These are phyloP conservation scores for Russula virescens DNA, from an alignment of 768 basidiomycete species.

Conservation along the genomic window DNA sequence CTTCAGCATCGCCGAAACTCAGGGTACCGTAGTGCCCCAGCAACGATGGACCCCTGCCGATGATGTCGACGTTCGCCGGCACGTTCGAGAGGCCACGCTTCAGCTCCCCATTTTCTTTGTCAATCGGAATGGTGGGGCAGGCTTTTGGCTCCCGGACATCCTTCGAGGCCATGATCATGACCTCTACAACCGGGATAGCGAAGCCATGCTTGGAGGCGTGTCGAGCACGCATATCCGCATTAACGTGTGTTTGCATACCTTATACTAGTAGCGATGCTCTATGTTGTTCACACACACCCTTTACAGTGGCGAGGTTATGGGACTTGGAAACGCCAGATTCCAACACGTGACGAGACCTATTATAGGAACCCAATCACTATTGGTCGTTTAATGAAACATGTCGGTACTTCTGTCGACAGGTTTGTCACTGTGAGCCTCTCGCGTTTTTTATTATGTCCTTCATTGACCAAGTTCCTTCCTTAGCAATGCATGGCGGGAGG, in stretches of 20 bases:
- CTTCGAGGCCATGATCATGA: slow-evolving; percentile 8
- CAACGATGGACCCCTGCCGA: slow-evolving; percentile 10
- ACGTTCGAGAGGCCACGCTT: background rate
- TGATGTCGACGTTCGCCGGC: slow-evolving; percentile 8
- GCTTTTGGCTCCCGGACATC: slow-evolving; percentile 8
- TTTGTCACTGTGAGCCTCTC: too few relatives aligned
- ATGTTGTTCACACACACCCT: background rate
- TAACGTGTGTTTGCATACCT: background rate
- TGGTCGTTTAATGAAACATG: too few relatives aligned
- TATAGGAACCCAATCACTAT: too few relatives aligned
- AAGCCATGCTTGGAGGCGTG: background rate
- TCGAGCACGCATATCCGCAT: background rate
- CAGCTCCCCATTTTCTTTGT: slow-evolving; percentile 10
- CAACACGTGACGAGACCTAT: slow-evolving; percentile 4
- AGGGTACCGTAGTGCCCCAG: slow-evolving; percentile 9
- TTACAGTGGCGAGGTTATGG: slow-evolving; percentile 12
- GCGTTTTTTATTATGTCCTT: too few relatives aligned
- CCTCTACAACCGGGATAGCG: background rate
- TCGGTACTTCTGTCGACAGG: too few relatives aligned
- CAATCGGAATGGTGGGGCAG: background rate
- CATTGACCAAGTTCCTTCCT: too few relatives aligned
- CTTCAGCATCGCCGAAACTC: background rate
- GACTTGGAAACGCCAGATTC: slow-evolving; percentile 9
- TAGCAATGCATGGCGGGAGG: too few relatives aligned
- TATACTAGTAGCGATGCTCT: background rate